These are phyloP conservation scores for Austropuccinia psidii DNA, from an alignment of 1,284 basidiomycete genomes.

Conservation along the genomic window DNA sequence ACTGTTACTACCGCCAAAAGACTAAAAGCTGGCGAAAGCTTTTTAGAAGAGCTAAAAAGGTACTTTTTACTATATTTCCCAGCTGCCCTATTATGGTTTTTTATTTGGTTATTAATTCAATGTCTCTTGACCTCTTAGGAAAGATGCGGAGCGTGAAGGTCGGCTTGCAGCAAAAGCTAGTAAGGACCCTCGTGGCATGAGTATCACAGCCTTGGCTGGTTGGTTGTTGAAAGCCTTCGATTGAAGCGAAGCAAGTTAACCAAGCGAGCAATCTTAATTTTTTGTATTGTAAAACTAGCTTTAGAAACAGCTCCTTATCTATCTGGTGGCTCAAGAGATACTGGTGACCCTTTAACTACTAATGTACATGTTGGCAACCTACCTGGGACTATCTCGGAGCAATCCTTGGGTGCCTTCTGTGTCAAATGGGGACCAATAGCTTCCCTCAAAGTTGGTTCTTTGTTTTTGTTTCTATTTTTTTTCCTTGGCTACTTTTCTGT, in stretches of 20 bases:
- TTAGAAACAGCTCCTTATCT: slow-evolving; percentile 35
- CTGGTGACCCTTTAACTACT: slow-evolving; percentile 43
- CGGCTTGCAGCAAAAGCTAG: slow-evolving; percentile 24
- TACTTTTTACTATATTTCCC: background rate
- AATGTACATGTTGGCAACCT: slow-evolving; percentile 45
- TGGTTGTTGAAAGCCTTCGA: background rate
- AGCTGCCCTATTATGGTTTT: background rate
- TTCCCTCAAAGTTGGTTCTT: slow-evolving; percentile 41
- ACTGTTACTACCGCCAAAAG: slow-evolving; percentile 2
- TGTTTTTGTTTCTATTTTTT: too few relatives aligned
- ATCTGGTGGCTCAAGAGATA: slow-evolving; percentile 40
- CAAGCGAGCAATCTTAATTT: background rate
- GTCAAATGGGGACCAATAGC: slow-evolving; percentile 44
- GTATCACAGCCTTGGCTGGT: slow-evolving; percentile 30
- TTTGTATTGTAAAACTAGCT: background rate
- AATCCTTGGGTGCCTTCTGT: slow-evolving; percentile 43
- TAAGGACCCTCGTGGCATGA: slow-evolving; percentile 29
- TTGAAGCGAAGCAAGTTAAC: background rate
- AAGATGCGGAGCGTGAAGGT: slow-evolving; percentile 34
- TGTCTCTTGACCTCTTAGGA: background rate
- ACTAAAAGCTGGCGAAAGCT: slow-evolving; percentile 28
- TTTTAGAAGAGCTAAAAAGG: slow-evolving; percentile 35
- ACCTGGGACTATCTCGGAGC: slow-evolving; percentile 43
- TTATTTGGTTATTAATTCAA: background rate
- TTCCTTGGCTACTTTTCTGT: too few relatives aligned